Conservation (phyloP, 2,329 filamentous ascomycete genomes). For the Blastomyces silverae region DNA sequence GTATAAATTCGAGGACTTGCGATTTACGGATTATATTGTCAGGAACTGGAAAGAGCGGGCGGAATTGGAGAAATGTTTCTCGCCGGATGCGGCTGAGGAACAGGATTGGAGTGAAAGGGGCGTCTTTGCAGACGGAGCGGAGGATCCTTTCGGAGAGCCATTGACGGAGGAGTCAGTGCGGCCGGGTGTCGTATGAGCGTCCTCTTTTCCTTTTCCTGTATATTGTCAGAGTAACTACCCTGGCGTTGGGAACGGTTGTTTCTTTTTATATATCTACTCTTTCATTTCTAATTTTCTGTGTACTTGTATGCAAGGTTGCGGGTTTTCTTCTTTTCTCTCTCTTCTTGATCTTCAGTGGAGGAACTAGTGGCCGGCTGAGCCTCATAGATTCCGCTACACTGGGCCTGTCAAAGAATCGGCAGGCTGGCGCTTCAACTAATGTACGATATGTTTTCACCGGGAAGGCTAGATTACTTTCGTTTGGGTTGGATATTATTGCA, state of each 20-base stretch:
- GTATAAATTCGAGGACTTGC: slow-evolving; percentile 5
- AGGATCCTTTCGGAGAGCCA: neutral
- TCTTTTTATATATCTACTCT: neutral
- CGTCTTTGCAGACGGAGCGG: slow-evolving; percentile 8
- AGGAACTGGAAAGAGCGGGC: slow-evolving; percentile 23
- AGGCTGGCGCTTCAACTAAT: neutral
- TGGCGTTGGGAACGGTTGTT: neutral
- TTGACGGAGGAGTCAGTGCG: neutral
- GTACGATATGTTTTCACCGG: neutral
- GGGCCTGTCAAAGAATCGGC: neutral
- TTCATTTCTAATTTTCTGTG: neutral
- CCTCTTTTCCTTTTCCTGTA: neutral
- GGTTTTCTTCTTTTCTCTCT: too few relatives aligned
- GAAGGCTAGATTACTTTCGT: neutral
- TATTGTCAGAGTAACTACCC: neutral
- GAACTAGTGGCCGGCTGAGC: neutral
- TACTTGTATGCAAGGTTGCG: neutral
- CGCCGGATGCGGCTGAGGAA: slow-evolving; percentile 15
- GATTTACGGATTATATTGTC: slow-evolving; percentile 18
- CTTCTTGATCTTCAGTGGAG: neutral
- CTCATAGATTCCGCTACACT: neutral
- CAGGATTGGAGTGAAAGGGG: slow-evolving; percentile 17
- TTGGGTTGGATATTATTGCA: too few relatives aligned
- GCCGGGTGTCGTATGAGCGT: neutral
- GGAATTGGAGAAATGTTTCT: slow-evolving; percentile 21